These are phyloP conservation scores for Rhodotorula toruloides DNA, from an alignment of 768 basidiomycete species.

Conservation along the genomic window DNA sequence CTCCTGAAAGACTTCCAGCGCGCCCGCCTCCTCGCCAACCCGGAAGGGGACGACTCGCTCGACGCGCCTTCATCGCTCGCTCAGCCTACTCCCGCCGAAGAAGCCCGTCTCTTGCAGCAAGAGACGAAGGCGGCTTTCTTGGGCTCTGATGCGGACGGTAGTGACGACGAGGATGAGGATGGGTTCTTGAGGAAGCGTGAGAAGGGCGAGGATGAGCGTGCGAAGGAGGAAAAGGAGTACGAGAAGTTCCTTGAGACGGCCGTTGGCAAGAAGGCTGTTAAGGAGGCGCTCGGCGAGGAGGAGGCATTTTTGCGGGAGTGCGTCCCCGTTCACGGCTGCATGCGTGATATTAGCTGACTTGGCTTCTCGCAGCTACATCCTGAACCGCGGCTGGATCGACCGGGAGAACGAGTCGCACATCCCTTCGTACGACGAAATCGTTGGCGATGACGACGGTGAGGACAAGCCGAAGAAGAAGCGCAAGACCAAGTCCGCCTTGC, in stretches of 20 bases:
- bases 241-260: constrained; percentile 70
- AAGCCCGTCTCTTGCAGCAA: constrained; percentile 65
- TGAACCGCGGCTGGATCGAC: constrained; percentile 97
- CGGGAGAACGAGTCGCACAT: constrained; percentile 55
- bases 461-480: constrained; percentile 35
- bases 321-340: no score
- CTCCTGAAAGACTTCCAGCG: constrained; percentile 49
- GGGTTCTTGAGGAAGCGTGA: constrained; percentile 69
- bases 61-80: constrained; percentile 48
- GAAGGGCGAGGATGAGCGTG: constrained; percentile 69
- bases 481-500: constrained; percentile 36
- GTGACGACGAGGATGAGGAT: constrained; percentile 59
- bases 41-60: constrained; percentile 36
- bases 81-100: constrained; percentile 66
- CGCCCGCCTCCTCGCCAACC: constrained; percentile 44
- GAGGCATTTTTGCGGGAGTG: constrained; percentile 37
- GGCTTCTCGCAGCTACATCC: constrained; percentile 69
- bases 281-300: constrained; percentile 62
- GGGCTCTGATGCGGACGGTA: constrained; percentile 45
- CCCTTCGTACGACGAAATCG: constrained; percentile 80
- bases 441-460: constrained; percentile 43
- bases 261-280: constrained; percentile 66
- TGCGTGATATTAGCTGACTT: no score
- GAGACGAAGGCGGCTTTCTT: constrained; percentile 82
- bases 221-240: constrained; percentile 80